A percentile compares a stretch with the other conserved stretches of the same genome.
Evolutionary conservation across 371 early-diverging fungal genomes (phyloP).

Genomic region (Mucor piriformis): DNA sequence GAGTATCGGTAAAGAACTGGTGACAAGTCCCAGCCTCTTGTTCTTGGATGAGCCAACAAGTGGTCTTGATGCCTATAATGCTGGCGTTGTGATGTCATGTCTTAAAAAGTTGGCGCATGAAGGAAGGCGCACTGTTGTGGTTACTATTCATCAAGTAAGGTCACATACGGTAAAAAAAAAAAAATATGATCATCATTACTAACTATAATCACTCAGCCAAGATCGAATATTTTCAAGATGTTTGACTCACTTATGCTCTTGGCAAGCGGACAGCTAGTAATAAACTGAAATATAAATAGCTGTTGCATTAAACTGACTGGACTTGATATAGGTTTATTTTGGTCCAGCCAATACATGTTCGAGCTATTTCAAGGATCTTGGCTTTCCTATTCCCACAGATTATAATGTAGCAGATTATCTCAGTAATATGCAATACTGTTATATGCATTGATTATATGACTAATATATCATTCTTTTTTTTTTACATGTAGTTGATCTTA

Average conservation of each 20-base stretch:
- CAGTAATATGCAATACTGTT: slow-evolving; percentile 29
- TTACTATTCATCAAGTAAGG: slow-evolving; percentile 77
- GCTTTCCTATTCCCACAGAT: slow-evolving; percentile 71
- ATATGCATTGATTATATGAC: background rate
- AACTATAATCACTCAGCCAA: no score
- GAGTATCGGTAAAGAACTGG: slow-evolving; percentile 88
- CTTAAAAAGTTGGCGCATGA: slow-evolving; percentile 67
- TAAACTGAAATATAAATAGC: background rate
- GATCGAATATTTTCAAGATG: slow-evolving; percentile 77
- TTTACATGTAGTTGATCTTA: slow-evolving; percentile 46
- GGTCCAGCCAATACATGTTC: slow-evolving; percentile 53
- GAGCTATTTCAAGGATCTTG: slow-evolving; percentile 57
- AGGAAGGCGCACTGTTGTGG: slow-evolving; percentile 71
- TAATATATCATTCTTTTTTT: background rate
- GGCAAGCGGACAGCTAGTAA: slow-evolving; percentile 67
- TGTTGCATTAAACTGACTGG: no score
- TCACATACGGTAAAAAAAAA: no score
- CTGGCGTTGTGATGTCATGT: slow-evolving; percentile 76
- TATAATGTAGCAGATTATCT: slow-evolving; percentile 85
- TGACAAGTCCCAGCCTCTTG: slow-evolving; percentile 80
- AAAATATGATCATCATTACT: no score
- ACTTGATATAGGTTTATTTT: slow-evolving; percentile 52
- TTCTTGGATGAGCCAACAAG: slow-evolving; percentile 92
- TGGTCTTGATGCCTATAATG: slow-evolving; percentile 89
- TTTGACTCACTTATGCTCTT: slow-evolving; percentile 83